A percentile compares a stretch with the other conserved stretches of the same genome.
These are phyloP conservation scores for Malus asiatica DNA, from an alignment of 306 rosid species.

Conservation along the genomic window DNA sequence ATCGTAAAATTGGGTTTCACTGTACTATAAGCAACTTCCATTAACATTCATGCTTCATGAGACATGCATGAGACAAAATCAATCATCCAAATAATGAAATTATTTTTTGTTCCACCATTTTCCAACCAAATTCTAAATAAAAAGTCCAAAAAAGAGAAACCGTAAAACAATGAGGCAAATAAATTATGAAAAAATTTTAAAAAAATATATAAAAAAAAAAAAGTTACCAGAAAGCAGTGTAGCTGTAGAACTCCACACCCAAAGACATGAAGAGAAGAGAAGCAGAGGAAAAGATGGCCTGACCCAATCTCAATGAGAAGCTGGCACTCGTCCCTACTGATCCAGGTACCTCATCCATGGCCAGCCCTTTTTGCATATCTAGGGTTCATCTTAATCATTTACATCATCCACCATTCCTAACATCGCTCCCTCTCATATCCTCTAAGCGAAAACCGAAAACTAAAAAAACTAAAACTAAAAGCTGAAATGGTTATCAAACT, in stretches of 20 bases:
- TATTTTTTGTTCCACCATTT: not conserved
- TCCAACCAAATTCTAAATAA: not conserved
- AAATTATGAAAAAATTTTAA: not conserved
- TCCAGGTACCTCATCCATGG: conserved; percentile 71
- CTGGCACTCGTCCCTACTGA: conserved; percentile 67
- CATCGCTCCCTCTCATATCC: too few relatives aligned
- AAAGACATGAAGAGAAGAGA: conserved; percentile 86
- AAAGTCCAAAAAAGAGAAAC: too few relatives aligned
- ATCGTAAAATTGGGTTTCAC: not conserved
- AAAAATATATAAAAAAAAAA: not conserved
- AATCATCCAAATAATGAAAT: not conserved
- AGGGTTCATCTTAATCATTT: conserved; percentile 22
- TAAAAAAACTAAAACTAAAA: not conserved
- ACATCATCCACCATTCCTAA: too few relatives aligned
- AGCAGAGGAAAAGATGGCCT: conserved; percentile 68
- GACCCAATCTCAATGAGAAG: conserved; percentile 71
- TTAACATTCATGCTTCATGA: not conserved
- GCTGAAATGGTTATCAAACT: too few relatives aligned
- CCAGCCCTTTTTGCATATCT: conserved; percentile 15
- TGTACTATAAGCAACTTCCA: not conserved
- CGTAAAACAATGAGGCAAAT: not conserved
- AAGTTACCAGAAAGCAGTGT: conserved; percentile 77
- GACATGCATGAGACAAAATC: not conserved
- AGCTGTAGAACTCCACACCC: conserved; percentile 81
- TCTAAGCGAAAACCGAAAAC: not conserved